Conservation (phyloP, 106 monocot species). For the Allium fistulosum region DNA sequence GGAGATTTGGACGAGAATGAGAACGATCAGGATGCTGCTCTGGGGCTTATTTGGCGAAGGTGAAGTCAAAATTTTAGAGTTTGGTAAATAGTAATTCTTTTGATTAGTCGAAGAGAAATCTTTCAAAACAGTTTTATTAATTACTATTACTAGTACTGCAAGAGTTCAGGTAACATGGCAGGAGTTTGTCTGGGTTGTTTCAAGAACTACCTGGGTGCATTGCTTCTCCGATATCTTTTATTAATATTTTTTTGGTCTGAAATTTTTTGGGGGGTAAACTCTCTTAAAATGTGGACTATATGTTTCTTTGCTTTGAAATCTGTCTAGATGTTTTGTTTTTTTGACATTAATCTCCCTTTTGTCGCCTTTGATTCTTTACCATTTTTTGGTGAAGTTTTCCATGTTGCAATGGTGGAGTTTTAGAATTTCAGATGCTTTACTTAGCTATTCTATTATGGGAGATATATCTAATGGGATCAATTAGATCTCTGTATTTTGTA, state of each 20-base stretch:
- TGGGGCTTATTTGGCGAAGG: conserved; percentile 75
- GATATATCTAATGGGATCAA: neutral
- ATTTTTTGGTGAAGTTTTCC: neutral
- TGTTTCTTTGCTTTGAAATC: conserved; percentile 15
- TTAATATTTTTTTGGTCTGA: conserved; percentile 13
- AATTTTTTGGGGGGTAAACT: conserved; percentile 1
- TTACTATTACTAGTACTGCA: no score
- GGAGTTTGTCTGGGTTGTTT: conserved; percentile 20
- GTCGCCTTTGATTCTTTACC: neutral
- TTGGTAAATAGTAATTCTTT: conserved; percentile 32
- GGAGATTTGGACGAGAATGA: conserved; percentile 6
- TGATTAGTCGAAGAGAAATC: conserved; percentile 27
- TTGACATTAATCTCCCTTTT: conserved; percentile 3
- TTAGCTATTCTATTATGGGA: neutral
- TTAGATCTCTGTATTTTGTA: conserved; percentile 4
- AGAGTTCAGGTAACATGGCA: conserved; percentile 14
- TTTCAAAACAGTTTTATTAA: neutral
- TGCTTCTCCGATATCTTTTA: conserved; percentile 14
- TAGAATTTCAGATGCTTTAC: neutral
- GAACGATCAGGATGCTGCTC: conserved; percentile 43
- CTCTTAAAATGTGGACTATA: neutral
- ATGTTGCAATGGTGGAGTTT: neutral
- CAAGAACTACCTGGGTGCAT: conserved; percentile 22
- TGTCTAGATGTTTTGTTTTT: conserved; percentile 11
- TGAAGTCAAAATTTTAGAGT: conserved; percentile 30